These are phyloP conservation scores for Colletotrichum zoysiae DNA, from an alignment of 2,329 filamentous ascomycete species.

Conservation along the genomic window DNA sequence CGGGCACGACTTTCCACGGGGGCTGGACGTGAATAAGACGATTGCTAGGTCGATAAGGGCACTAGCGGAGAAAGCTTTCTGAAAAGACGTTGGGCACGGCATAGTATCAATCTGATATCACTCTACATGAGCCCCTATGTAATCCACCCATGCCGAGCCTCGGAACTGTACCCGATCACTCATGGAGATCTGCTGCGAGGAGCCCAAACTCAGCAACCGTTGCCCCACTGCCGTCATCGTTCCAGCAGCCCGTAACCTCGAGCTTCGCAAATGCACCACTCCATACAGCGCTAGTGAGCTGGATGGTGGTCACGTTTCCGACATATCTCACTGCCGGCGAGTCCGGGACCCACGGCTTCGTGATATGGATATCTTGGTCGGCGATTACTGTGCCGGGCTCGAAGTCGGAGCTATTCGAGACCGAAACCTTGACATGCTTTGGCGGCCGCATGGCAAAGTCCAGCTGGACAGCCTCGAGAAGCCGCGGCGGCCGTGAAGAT, in stretches of 20 bases:
- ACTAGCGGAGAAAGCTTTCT: neutral
- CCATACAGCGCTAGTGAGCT: neutral
- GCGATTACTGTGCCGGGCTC: neutral
- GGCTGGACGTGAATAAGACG: neutral
- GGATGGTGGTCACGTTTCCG: neutral
- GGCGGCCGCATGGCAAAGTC: slow-evolving; percentile 2
- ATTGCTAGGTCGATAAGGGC: neutral
- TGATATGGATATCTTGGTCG: neutral
- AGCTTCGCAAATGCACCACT: slow-evolving; percentile 5
- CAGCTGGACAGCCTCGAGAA: neutral
- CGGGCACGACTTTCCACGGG: neutral
- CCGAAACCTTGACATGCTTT: neutral
- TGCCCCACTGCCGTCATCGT: neutral
- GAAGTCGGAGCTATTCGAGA: neutral
- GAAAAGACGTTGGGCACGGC: neutral
- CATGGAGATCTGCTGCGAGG: slow-evolving; percentile 2
- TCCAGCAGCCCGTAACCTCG: slow-evolving; percentile 24
- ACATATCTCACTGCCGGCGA: neutral
- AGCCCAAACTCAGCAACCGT: slow-evolving; percentile 25
- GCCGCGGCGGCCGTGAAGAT: neutral
- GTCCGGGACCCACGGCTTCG: neutral
- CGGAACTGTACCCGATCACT: neutral
- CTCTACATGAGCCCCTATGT: neutral
- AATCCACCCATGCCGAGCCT: no score
- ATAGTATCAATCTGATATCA: neutral